phyloP scores from a whole-genome alignment of 2,329 filamentous ascomycete genomes.

The Metarhizium sp. region DNA sequence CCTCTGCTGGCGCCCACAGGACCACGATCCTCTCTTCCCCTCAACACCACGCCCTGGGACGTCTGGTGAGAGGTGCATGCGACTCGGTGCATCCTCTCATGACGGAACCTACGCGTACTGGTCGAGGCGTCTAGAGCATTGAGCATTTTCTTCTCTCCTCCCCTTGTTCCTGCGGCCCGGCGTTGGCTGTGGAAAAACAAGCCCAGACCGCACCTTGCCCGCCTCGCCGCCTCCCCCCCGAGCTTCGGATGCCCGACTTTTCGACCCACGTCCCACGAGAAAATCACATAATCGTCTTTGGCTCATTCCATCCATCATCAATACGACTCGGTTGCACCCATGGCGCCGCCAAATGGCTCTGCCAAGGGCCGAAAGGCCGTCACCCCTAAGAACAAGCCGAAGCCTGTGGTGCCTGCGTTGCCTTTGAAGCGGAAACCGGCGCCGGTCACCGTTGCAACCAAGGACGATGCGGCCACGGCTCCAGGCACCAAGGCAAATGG shows the following conservation, averaged over 20 bases:
- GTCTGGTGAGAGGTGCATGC: slow-evolving; percentile 13
- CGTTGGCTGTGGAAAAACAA: slow-evolving; percentile 9
- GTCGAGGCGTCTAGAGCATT: slow-evolving; percentile 20
- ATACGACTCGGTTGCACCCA: slow-evolving; percentile 9
- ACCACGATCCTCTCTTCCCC: slow-evolving; percentile 3
- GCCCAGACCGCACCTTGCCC: slow-evolving; percentile 13
- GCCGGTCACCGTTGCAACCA: slow-evolving; percentile 12
- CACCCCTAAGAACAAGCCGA: slow-evolving; percentile 20
- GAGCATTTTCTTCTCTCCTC: background rate
- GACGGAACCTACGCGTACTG: slow-evolving; percentile 22
- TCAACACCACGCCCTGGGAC: slow-evolving; percentile 8
- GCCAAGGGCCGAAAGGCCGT: slow-evolving; percentile 22
- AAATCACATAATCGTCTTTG: background rate
- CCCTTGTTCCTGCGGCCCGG: slow-evolving; percentile 10
- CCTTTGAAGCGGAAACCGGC: slow-evolving; percentile 30
- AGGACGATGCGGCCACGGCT: slow-evolving; percentile 9
- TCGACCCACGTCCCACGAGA: background rate
- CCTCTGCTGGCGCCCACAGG: background rate
- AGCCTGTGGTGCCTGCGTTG: slow-evolving; percentile 28
- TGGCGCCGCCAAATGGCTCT: slow-evolving; percentile 25
- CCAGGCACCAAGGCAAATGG: slow-evolving; percentile 1
- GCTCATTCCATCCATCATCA: background rate
- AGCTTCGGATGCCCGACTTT: background rate
- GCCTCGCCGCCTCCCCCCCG: background rate
- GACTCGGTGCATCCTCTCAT: slow-evolving; percentile 13